These are phyloP conservation scores for Saitoella complicata DNA, from an alignment of 805 yeast species.

Conservation along the genomic window DNA sequence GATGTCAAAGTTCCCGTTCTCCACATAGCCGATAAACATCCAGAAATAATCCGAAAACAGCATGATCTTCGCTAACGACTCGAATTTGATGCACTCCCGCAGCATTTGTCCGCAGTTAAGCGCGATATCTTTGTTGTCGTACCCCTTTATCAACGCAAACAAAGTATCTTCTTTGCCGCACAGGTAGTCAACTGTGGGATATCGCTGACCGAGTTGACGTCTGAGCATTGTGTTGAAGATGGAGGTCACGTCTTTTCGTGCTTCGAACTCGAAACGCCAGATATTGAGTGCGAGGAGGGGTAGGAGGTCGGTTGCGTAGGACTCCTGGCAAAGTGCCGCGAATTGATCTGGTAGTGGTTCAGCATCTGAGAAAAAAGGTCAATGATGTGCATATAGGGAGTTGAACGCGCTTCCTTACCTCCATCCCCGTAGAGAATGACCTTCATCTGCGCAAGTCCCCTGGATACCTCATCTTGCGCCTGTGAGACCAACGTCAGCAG, in stretches of 20 bases:
- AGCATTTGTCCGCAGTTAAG: conserved; percentile 61
- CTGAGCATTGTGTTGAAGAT: conserved; percentile 63
- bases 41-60: conserved; percentile 48
- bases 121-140: conserved; percentile 59
- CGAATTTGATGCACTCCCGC: conserved; percentile 72
- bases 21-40: conserved; percentile 69
- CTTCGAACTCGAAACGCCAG: conserved; percentile 66
- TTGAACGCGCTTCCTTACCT: conserved; percentile 34
- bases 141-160: conserved; percentile 38
- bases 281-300: conserved; percentile 43
- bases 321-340: conserved; percentile 62
- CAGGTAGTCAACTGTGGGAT: conserved; percentile 79
- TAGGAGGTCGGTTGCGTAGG: conserved; percentile 55
- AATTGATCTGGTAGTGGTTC: conserved; percentile 54
- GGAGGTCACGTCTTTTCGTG: conserved; percentile 64
- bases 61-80: conserved; percentile 44
- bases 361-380: conserved; percentile 9
- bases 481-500: conserved; percentile 24
- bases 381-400: neutral
- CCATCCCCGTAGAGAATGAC: conserved; percentile 56
- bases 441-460: conserved; percentile 48
- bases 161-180: conserved; percentile 50
- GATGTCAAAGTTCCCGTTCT: conserved; percentile 64
- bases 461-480: conserved; percentile 57
- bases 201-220: conserved; percentile 56